These are phyloP conservation scores for Physcomitrium patens DNA, from an alignment of 225 moss, liverwort and hornwort species.

Conservation along the genomic window DNA sequence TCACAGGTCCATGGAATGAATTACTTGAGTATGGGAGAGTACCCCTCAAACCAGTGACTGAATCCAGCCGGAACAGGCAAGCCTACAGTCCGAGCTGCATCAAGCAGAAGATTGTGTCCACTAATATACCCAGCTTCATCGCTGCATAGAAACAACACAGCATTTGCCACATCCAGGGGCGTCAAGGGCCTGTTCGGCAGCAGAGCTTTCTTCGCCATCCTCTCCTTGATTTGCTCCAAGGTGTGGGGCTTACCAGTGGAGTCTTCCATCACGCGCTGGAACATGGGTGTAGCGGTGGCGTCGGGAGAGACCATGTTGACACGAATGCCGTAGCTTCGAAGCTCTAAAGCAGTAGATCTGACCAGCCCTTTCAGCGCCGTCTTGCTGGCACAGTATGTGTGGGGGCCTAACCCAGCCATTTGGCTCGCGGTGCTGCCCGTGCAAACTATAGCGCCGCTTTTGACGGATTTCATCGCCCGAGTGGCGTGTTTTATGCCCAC, in stretches of 20 bases:
- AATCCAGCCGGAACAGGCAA: constrained; percentile 42
- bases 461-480: constrained; percentile 63
- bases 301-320: constrained; percentile 73
- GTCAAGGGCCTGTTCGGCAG: constrained; percentile 41
- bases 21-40: constrained; percentile 53
- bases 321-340: constrained; percentile 58
- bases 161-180: constrained; percentile 48
- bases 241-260: constrained; percentile 29
- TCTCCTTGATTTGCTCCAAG: constrained; percentile 37
- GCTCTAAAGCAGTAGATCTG: constrained; percentile 63
- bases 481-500: constrained; percentile 77
- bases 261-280: constrained; percentile 43
- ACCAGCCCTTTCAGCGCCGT: constrained; percentile 50
- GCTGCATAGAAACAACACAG: constrained; percentile 64
- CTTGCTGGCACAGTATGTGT: constrained; percentile 56
- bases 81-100: constrained; percentile 45
- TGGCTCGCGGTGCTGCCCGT: constrained; percentile 56
- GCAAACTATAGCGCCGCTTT: constrained; percentile 61
- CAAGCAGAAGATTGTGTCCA: constrained; percentile 69
- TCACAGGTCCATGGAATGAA: no score
- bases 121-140: constrained; percentile 66
- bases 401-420: constrained; percentile 60
- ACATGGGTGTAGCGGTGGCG: constrained; percentile 58
- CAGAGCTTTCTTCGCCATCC: constrained; percentile 24
- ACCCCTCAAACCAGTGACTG: constrained; percentile 52